Base-by-base conservation (phyloP, 352 stramenopile species). In the Pseudoperonospora humuli region DNA sequence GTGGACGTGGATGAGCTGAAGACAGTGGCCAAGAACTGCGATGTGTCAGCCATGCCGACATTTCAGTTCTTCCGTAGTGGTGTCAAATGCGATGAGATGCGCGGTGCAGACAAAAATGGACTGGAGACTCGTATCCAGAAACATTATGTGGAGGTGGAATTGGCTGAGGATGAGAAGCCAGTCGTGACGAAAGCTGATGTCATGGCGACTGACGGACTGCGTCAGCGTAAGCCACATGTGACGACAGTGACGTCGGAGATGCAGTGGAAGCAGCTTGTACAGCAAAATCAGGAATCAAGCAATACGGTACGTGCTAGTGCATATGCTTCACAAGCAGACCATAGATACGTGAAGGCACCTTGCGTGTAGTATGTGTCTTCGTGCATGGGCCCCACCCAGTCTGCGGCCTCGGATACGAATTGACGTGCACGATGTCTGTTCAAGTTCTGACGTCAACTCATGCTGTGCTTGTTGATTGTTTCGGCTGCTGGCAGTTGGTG, bases 61-160 rank as follows among this genome's bases (percentile, higher is more conserved):
- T 98, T 98, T 64, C 85, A 97, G 47, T 90, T 97, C 54, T 98
- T 84, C 61, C 92, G 94, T 56, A 79, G 78, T 38, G 86, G 85
- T 32, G 68, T 57, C 21, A 95, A 91, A 62, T 83, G 90, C 21
- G 82, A 96, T 43, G 84, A 97, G 57, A 54, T 96, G 36, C 68
- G 71, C 5, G 91, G 91, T 7, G 91, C 91, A 7, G 75, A 95
- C 54, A 74, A 68, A 34, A 72, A 57, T 17, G 57, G 32, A 3
- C 57, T 93, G 7, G 74, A 90, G 45, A 34, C 49, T 21, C 54
- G 56, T n/a, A 70, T 93, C 21, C 67, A 84, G 58, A 79, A 84
- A 43, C 64, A 86, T 60, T 84, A 86, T 42, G 63, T 84, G n/a
- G 74, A 89, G 48, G 77, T 89, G 26, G 72, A 84, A 36, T 44